These are phyloP conservation scores for Cichorium intybus DNA, from an alignment of 140 eudicot species.

Conservation along the genomic window DNA sequence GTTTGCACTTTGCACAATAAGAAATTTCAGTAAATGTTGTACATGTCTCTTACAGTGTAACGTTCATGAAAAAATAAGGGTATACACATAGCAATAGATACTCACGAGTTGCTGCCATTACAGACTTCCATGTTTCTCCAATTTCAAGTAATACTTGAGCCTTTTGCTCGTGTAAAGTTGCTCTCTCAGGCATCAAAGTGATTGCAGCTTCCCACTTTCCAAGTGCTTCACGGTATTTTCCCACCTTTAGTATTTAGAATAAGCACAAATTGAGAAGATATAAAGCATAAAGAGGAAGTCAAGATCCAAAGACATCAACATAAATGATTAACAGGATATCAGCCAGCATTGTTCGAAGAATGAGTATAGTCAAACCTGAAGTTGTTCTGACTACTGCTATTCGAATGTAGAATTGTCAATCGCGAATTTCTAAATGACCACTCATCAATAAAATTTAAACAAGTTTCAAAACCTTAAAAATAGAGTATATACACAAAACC, in stretches of 20 bases:
- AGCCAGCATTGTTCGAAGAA: background rate
- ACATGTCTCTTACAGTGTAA: background rate
- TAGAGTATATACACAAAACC: background rate
- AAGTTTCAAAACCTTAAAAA: too few species aligned
- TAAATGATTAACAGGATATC: background rate
- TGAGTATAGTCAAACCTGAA: background rate
- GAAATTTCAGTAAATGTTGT: background rate
- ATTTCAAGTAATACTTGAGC: constrained; percentile 83
- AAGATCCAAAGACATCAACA: background rate
- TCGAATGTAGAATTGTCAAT: background rate
- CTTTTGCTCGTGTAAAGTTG: constrained; percentile 79
- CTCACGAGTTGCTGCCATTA: constrained; percentile 79
- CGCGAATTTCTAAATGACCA: background rate
- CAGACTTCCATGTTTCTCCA: constrained; percentile 86
- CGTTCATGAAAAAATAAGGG: background rate
- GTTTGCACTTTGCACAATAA: background rate
- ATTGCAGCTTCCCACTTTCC: constrained; percentile 92
- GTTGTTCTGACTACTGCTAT: background rate
- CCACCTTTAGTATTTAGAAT: constrained; percentile 47
- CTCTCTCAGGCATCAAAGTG: constrained; percentile 64
- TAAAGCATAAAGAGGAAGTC: background rate
- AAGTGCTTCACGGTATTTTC: constrained; percentile 82
- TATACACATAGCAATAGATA: constrained; percentile 2
- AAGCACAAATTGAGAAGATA: background rate
- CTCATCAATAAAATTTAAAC: background rate